phyloP scores from a whole-genome alignment of 208 protist genomes.

The Trypanosoma mega region DNA sequence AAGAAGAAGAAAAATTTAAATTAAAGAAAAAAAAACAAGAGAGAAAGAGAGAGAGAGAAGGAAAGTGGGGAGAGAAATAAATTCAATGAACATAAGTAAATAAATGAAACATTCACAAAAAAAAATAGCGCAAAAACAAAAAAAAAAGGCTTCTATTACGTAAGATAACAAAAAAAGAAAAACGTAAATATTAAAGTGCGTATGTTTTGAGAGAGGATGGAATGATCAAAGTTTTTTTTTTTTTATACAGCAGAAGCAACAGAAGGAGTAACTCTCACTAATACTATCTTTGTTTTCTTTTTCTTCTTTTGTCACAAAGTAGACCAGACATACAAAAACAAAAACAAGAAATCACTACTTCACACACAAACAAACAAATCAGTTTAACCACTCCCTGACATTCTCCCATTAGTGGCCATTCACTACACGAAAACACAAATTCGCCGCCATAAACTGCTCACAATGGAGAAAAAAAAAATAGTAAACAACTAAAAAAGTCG shows the following conservation, averaged over 20 bases:
- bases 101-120: not conserved
- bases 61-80: not conserved
- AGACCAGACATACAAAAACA: slow-evolving; percentile 8
- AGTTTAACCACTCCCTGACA: slow-evolving; percentile 7
- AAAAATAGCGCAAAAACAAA: not conserved
- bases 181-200: too few relatives aligned
- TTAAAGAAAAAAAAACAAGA: slow-evolving; percentile 4
- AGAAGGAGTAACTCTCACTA: too few relatives aligned
- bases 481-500: not conserved
- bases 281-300: not conserved
- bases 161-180: not conserved
- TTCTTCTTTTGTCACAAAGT: not conserved
- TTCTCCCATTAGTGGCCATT: too few relatives aligned
- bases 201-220: too few relatives aligned
- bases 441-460: not conserved
- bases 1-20: slow-evolving; percentile 4
- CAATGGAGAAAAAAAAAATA: too few relatives aligned
- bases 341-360: not conserved
- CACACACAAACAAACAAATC: not conserved
- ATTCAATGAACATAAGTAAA: too few relatives aligned
- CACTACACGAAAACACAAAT: slow-evolving; percentile 7
- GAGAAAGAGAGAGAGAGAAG: not conserved
- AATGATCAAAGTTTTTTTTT: too few relatives aligned
- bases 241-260: too few relatives aligned
- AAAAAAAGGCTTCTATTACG: not conserved